Conservation (phyloP, 306 rosid species). For the Acacia crassicarpa region DNA sequence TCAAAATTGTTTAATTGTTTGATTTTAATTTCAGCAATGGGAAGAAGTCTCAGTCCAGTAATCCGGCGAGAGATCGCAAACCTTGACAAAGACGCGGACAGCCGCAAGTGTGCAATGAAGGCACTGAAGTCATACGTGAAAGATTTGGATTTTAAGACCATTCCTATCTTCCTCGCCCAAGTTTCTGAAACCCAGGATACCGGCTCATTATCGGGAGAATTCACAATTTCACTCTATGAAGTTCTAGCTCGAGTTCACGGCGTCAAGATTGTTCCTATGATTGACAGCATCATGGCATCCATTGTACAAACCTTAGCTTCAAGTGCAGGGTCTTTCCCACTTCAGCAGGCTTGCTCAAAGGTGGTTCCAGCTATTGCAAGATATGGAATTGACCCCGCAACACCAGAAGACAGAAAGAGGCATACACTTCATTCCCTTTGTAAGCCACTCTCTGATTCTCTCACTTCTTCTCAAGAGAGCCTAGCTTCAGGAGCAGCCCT, state of each 20-base stretch:
- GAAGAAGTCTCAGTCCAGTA: constrained; percentile 57
- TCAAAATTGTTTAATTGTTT: neutral
- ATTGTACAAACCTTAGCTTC: constrained; percentile 71
- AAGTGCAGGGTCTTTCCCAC: constrained; percentile 88
- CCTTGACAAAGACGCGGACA: constrained; percentile 79
- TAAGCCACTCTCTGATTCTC: constrained; percentile 66
- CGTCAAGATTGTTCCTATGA: constrained; percentile 69
- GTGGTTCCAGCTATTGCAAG: constrained; percentile 86
- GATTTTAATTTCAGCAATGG: constrained; percentile 48
- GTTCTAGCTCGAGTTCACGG: constrained; percentile 81
- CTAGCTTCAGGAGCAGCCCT: constrained; percentile 78
- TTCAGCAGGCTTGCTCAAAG: constrained; percentile 87
- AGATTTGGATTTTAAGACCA: constrained; percentile 74
- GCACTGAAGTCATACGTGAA: constrained; percentile 66
- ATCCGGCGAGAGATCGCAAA: constrained; percentile 62
- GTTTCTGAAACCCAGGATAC: constrained; percentile 74
- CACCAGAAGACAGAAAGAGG: constrained; percentile 65
- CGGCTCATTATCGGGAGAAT: constrained; percentile 68
- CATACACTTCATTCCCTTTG: constrained; percentile 60
- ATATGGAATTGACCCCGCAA: constrained; percentile 74
- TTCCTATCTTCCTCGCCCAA: constrained; percentile 71
- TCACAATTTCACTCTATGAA: constrained; percentile 75
- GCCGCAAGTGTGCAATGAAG: constrained; percentile 83
- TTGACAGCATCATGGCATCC: constrained; percentile 66
- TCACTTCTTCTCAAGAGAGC: constrained; percentile 68